Conservation (phyloP, 2,329 filamentous ascomycete species). For the Nemania sp. region DNA sequence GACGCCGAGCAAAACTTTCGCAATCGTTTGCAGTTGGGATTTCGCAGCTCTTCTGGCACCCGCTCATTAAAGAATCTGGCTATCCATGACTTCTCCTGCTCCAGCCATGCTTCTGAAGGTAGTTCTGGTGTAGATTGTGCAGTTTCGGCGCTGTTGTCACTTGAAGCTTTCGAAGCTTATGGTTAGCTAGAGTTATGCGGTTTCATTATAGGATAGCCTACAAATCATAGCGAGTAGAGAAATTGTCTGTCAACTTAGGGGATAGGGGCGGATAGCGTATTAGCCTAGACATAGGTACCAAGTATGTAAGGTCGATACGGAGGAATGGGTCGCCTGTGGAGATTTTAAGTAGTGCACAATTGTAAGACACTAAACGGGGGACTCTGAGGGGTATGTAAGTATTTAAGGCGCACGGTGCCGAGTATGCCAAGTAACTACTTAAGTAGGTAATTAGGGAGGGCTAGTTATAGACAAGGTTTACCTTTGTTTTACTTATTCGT, state of each 20-base stretch:
- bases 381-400: too few relatives aligned
- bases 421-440: too few relatives aligned
- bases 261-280: neutral
- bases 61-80: conserved; percentile 7
- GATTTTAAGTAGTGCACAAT: neutral
- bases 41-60: conserved; percentile 16
- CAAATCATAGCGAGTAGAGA: conserved; percentile 12
- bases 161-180: conserved; percentile 14
- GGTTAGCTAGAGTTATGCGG: conserved; percentile 16
- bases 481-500: too few relatives aligned
- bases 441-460: too few relatives aligned
- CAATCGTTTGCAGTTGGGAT: conserved; percentile 9
- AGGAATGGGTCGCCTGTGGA: conserved; percentile 1
- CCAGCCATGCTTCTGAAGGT: conserved; percentile 17
- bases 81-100: conserved; percentile 17
- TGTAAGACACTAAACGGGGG: too few relatives aligned
- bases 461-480: too few relatives aligned
- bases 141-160: conserved; percentile 11
- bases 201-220: conserved; percentile 14
- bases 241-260: conserved; percentile 10
- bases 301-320: conserved; percentile 3
- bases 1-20: conserved; percentile 5
- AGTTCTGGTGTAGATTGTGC: conserved; percentile 10
- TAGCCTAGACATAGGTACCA: neutral
- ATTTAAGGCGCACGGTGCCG: too few relatives aligned